Evolutionary conservation across 2,329 filamentous ascomycete genomes (phyloP).

Genomic region (Coniella vitis): DNA sequence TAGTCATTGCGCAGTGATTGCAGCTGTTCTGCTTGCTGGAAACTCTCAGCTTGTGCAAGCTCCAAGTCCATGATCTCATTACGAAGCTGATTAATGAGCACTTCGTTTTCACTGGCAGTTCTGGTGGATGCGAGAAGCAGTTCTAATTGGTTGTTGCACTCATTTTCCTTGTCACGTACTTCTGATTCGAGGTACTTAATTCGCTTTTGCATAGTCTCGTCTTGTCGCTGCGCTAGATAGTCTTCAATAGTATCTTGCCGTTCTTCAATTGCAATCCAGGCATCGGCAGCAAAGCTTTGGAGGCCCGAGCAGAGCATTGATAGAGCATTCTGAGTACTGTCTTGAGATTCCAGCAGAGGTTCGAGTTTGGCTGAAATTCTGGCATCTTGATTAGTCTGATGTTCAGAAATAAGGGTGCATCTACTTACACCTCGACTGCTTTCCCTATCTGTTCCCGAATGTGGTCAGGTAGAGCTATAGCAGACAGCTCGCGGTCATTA

Average conservation of each 20-base stretch:
- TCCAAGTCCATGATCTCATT: constrained; percentile 19
- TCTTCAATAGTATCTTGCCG: constrained; percentile 13
- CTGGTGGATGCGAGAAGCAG: not conserved
- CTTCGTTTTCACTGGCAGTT: not conserved
- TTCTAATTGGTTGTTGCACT: not conserved
- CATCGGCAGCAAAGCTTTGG: constrained; percentile 4
- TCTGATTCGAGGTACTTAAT: constrained; percentile 13
- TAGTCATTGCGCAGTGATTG: constrained; percentile 9
- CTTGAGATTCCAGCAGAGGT: constrained; percentile 1
- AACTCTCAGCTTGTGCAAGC: constrained; percentile 1
- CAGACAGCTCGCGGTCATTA: not conserved
- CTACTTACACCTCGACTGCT: constrained; percentile 8
- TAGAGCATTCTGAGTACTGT: constrained; percentile 5
- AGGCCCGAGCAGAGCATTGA: not conserved
- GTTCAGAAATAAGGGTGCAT: not conserved
- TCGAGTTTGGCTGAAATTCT: constrained; percentile 5
- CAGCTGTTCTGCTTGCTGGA: constrained; percentile 11
- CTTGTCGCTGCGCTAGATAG: constrained; percentile 11
- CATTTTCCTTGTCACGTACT: constrained; percentile 4
- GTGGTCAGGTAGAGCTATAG: not conserved
- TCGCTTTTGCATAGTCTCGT: constrained; percentile 11
- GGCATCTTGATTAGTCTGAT: not conserved
- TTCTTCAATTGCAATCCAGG: constrained; percentile 13
- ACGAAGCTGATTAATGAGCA: constrained; percentile 11
- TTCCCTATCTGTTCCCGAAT: constrained; percentile 7